Conservation (phyloP, 768 basidiomycete genomes). For the Chalciporus pseudorubinellus region DNA sequence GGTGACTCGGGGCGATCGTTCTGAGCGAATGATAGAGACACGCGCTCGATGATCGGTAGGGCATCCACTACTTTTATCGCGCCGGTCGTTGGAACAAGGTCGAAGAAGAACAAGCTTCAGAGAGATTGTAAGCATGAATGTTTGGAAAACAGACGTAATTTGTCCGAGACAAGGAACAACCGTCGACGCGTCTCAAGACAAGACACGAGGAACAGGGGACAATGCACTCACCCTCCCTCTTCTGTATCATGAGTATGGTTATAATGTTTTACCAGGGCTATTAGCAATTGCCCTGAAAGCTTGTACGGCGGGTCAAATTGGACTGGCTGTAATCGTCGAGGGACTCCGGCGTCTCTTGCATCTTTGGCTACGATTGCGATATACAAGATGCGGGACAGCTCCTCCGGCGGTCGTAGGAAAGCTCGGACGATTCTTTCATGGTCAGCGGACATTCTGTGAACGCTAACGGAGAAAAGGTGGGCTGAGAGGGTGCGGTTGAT, state of each 20-base stretch:
- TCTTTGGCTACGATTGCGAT: conserved; percentile 25
- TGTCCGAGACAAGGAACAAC: background rate
- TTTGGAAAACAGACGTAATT: background rate
- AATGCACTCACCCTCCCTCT: conserved; percentile 50
- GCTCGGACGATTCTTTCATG: conserved; percentile 17
- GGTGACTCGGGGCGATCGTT: conserved; percentile 39
- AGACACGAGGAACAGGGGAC: background rate
- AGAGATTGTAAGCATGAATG: conserved; percentile 1
- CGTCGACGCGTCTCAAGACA: background rate
- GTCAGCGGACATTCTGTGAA: conserved; percentile 5
- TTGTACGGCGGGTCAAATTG: background rate
- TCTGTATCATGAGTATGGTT: conserved; percentile 43
- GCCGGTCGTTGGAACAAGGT: background rate
- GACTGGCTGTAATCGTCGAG: background rate
- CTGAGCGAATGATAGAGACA: conserved; percentile 59
- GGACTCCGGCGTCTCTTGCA: background rate
- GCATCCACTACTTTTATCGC: conserved; percentile 9
- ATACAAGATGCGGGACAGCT: conserved; percentile 43
- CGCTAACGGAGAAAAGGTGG: background rate
- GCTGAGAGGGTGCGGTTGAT: background rate
- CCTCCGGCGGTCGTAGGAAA: conserved; percentile 43
- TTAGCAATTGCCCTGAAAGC: conserved; percentile 9
- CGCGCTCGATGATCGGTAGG: conserved; percentile 53
- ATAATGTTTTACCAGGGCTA: conserved; percentile 52
- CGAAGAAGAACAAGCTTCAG: conserved; percentile 21